These are phyloP conservation scores for Exophiala calicioides DNA, from an alignment of 2,329 filamentous ascomycete genomes.

Conservation along the genomic window DNA sequence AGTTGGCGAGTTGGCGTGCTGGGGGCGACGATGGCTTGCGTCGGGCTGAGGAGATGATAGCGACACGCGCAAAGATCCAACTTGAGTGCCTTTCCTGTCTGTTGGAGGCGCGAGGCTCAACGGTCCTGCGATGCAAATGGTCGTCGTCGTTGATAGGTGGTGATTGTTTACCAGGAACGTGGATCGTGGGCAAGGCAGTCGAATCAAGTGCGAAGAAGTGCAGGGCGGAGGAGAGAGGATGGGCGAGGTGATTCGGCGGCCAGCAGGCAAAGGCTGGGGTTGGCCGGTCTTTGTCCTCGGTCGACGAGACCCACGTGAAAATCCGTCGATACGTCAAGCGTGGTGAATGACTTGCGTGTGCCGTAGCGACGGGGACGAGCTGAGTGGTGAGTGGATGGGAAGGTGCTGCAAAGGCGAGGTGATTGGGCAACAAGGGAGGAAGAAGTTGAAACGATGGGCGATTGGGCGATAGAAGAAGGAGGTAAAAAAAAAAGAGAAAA, in stretches of 20 bases:
- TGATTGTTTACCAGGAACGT: slow-evolving; percentile 25
- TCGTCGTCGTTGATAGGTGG: slow-evolving; percentile 19
- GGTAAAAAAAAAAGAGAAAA: slow-evolving; percentile 16
- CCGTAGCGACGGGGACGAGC: slow-evolving; percentile 6
- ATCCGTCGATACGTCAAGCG: too few relatives aligned
- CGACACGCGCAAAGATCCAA: too few relatives aligned
- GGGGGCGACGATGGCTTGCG: neutral
- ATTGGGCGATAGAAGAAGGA: slow-evolving; percentile 26
- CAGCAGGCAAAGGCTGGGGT: slow-evolving; percentile 10
- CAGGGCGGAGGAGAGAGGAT: slow-evolving; percentile 10
- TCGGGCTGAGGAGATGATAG: neutral
- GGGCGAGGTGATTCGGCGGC: slow-evolving; percentile 20
- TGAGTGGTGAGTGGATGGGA: slow-evolving; percentile 19
- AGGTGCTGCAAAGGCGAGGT: slow-evolving; percentile 15
- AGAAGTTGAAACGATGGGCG: slow-evolving; percentile 25
- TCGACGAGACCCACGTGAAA: slow-evolving; percentile 20
- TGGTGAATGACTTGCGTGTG: slow-evolving; percentile 9
- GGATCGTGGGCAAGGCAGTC: slow-evolving; percentile 23
- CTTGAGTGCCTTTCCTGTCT: slow-evolving; percentile 1
- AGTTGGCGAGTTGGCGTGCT: neutral
- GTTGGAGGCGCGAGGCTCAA: slow-evolving; percentile 19
- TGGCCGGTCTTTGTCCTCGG: slow-evolving; percentile 15
- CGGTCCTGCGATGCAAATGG: slow-evolving; percentile 8
- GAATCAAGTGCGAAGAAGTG: slow-evolving; percentile 17
- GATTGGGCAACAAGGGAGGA: slow-evolving; percentile 23